Evolutionary conservation across 2,329 filamentous ascomycete genomes (phyloP).

Genomic region (Aspergillus sp.): DNA sequence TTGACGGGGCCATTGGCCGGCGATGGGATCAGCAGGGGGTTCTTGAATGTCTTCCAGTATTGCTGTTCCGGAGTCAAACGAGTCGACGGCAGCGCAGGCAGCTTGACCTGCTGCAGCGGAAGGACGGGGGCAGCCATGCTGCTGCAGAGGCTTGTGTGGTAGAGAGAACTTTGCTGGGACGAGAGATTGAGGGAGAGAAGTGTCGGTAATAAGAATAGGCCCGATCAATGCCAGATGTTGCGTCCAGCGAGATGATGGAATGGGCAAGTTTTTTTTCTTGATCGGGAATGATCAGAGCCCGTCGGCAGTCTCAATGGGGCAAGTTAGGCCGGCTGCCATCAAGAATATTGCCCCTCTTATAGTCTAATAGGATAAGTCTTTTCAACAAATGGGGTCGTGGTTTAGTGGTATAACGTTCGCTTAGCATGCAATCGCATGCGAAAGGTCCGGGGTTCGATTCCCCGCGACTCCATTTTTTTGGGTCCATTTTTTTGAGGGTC

Average conservation of each 20-base stretch:
- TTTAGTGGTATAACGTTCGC: conserved; percentile 1
- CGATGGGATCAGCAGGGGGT: conserved; percentile 83
- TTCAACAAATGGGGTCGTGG: neutral
- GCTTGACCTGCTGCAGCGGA: conserved; percentile 75
- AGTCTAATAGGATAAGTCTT: neutral
- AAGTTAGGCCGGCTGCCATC: neutral
- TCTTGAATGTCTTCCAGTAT: conserved; percentile 96
- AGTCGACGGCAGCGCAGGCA: conserved; percentile 76
- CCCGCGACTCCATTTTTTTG: neutral
- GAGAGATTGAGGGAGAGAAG: neutral
- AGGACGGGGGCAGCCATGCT: conserved; percentile 82
- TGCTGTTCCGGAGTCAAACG: conserved; percentile 81
- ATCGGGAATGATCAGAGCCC: neutral
- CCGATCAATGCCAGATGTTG: neutral
- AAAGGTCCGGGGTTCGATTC: conserved; percentile 1
- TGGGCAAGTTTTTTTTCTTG: neutral
- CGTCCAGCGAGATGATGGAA: neutral
- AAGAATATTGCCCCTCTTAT: neutral
- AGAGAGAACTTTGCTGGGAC: neutral
- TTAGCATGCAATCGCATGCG: conserved; percentile 1
- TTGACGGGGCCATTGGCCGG: conserved; percentile 87
- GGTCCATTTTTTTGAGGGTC: neutral
- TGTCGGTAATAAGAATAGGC: neutral
- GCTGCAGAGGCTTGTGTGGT: neutral
- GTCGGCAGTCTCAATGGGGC: neutral